These are phyloP conservation scores for Coemansia sp. DNA, from an alignment of 192 early-diverging fungal species.

Conservation along the genomic window DNA sequence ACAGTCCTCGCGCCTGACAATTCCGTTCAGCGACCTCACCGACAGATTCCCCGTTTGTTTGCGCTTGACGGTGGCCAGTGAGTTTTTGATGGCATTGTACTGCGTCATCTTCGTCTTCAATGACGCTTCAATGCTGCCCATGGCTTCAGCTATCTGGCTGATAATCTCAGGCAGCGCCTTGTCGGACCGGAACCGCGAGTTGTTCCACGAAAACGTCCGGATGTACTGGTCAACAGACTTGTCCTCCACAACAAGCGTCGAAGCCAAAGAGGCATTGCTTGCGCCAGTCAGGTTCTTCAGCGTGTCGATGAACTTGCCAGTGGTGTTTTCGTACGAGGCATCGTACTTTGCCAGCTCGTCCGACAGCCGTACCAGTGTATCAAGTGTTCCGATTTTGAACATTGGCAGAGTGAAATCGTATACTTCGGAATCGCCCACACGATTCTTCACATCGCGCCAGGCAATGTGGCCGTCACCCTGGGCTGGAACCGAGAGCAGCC, in stretches of 20 bases:
- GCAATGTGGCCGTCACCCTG: constrained; percentile 67
- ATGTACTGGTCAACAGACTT: constrained; percentile 85
- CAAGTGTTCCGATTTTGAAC: constrained; percentile 87
- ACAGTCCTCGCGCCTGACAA: constrained; percentile 91
- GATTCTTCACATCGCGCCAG: constrained; percentile 40
- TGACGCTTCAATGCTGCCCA: constrained; percentile 79
- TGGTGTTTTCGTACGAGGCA: constrained; percentile 68
- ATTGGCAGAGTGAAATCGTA: constrained; percentile 83
- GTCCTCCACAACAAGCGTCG: constrained; percentile 30
- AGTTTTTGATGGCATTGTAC: constrained; percentile 83
- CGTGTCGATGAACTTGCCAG: constrained; percentile 82
- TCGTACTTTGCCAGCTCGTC: constrained; percentile 94
- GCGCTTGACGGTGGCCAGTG: constrained; percentile 77
- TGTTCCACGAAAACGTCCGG: constrained; percentile 90
- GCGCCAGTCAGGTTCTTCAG: constrained; percentile 63
- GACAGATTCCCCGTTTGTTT: constrained; percentile 88
- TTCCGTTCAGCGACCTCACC: constrained; percentile 78
- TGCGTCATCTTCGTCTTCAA: constrained; percentile 89
- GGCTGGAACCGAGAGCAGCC: constrained; percentile 84
- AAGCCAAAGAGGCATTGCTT: constrained; percentile 7
- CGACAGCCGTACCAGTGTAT: constrained; percentile 87
- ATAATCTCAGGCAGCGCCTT: constrained; percentile 85
- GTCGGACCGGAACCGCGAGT: constrained; percentile 93
- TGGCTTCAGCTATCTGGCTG: constrained; percentile 78
- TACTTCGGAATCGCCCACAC: constrained; percentile 75